Conservation (phyloP, 768 basidiomycete genomes). For the Hemileccinum impolitum region DNA sequence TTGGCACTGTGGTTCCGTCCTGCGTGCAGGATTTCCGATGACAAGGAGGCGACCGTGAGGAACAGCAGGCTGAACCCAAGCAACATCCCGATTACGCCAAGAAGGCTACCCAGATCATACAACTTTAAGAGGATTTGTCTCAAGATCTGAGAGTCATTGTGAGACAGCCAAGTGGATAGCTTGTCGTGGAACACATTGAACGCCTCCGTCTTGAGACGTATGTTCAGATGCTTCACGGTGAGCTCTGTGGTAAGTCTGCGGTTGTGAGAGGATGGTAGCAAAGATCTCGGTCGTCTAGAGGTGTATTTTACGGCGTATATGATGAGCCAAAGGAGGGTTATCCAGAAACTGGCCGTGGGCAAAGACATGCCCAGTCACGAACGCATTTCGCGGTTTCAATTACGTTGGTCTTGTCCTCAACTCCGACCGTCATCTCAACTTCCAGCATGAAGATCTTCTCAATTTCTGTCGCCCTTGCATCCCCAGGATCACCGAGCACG, state of each 20-base stretch:
- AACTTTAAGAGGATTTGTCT: conserved; percentile 30
- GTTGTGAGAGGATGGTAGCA: conserved; percentile 20
- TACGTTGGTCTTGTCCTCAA: background rate
- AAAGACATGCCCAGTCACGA: conserved; percentile 17
- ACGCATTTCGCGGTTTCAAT: background rate
- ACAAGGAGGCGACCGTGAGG: conserved; percentile 30
- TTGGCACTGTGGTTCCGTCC: background rate
- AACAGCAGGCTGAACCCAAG: conserved; percentile 38
- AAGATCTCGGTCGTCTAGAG: conserved; percentile 11
- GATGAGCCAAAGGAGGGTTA: conserved; percentile 22
- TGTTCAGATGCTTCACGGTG: conserved; percentile 25
- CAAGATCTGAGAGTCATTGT: conserved; percentile 24
- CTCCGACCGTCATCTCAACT: conserved; percentile 18
- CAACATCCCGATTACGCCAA: conserved; percentile 48
- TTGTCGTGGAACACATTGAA: conserved; percentile 50
- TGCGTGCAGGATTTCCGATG: conserved; percentile 11
- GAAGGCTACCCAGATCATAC: conserved; percentile 50
- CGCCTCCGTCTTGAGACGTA: conserved; percentile 44
- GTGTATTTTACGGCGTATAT: conserved; percentile 25
- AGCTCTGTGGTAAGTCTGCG: conserved; percentile 21
- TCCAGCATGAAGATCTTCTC: conserved; percentile 85
- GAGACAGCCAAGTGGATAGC: conserved; percentile 35
- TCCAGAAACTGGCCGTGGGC: conserved; percentile 18
- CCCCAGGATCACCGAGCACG: conserved; percentile 58
- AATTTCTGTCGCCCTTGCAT: conserved; percentile 68